Percentiles rank a stretch among this genome's conserved stretches.
Conservation (phyloP, 2,329 filamentous ascomycete species). For the Aureobasidium sp. region DNA sequence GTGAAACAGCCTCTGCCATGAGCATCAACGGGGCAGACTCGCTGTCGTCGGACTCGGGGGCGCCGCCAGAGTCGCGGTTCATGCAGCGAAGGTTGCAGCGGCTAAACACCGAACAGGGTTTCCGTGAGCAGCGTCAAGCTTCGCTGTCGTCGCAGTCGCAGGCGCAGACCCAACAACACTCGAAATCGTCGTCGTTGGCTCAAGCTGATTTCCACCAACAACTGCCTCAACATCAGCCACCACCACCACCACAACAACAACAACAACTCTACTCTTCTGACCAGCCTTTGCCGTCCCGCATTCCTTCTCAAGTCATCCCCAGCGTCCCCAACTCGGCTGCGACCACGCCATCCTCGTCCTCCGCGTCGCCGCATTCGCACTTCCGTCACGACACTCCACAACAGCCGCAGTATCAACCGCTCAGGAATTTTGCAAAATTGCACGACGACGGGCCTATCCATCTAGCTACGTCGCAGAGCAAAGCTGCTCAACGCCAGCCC, state of each 20-base stretch:
- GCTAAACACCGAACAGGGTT: constrained; percentile 34
- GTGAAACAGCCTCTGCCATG: neutral
- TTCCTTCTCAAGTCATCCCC: constrained; percentile 2
- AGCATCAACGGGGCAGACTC: constrained; percentile 12
- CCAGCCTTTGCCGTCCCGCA: constrained; percentile 3
- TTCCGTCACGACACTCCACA: constrained; percentile 14
- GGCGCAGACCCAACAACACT: constrained; percentile 3
- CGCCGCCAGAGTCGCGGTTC: constrained; percentile 28
- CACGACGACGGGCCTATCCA: constrained; percentile 11
- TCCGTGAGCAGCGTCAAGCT: constrained; percentile 30
- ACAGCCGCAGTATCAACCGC: constrained; percentile 9
- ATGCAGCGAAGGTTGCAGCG: constrained; percentile 33
- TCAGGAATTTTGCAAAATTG: constrained; percentile 5
- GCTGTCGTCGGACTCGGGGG: constrained; percentile 29
- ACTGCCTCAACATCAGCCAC: neutral
- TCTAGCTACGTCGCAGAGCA: neutral
- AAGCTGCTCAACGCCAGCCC: constrained; percentile 1
- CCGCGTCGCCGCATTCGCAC: constrained; percentile 8
- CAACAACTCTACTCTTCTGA: neutral
- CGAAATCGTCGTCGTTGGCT: constrained; percentile 8
- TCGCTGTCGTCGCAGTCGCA: neutral
- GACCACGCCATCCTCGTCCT: constrained; percentile 14
- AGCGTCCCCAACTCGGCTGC: constrained; percentile 16
- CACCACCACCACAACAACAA: constrained; percentile 1
- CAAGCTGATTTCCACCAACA: constrained; percentile 25